Base-by-base conservation (phyloP, 2,329 filamentous ascomycete species). In the Phyllosticta paracitricarpa region DNA sequence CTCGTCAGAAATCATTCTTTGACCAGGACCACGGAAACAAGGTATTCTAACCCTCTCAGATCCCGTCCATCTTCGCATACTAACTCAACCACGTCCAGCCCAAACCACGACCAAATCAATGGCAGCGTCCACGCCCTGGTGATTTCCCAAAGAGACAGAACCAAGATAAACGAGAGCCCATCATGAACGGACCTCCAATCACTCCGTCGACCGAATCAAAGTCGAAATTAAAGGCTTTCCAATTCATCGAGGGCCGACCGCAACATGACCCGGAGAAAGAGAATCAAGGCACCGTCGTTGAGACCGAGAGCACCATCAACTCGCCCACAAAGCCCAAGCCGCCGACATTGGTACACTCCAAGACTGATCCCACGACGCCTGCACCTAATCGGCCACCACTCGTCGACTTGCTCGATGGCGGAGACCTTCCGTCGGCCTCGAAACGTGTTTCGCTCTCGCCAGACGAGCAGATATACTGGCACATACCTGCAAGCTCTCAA, bases 381-480 rank as follows among this genome's bases (percentile, higher is more conserved):
- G 86, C 84, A 14, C 83, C 84, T 2, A 80, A 79, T 25, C 75
- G 82, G 61, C 77, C 86, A 51, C 82, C 83, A 25, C 73, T 86
- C 12, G 82, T 82, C 33, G 83, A 86, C 64, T 73, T 86, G 33
- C 82, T 86, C 54, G 82, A 82, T 64, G 84, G 84, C 68, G 78
- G 79, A 56, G 83, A 86, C 69, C 82, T 84, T 67, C 77, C 77
- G 9, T 75, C 78, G 48, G 79, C 75, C n/a, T 73, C 75, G 26
- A 76, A 75, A 58, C 75, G 79, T 22, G 71, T n/a, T 17, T 48
- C 76, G n/a, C 69, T 76, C 19, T 84, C 83, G 1, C 84, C 84
- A 0, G 81, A 84, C 64, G 84, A 86, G 64, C 81, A 84, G 67
- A 76, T 87, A 54, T 77, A 79, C 56, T 87, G 84, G 84, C 79